phyloP scores from a whole-genome alignment of 2,329 filamentous ascomycete species.

The Clonostachys chloroleuca region DNA sequence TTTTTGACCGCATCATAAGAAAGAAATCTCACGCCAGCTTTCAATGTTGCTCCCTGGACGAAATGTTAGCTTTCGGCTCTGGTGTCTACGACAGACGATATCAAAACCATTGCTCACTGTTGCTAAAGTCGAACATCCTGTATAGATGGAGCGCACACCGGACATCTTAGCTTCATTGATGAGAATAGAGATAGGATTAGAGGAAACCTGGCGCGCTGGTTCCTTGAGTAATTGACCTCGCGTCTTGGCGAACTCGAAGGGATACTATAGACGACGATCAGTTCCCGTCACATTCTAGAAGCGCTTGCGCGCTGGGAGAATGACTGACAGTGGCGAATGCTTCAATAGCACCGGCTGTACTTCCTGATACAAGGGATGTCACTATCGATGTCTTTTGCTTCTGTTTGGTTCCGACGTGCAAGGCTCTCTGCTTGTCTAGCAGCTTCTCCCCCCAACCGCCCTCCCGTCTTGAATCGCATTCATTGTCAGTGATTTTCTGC shows the following conservation, averaged over 20 bases:
- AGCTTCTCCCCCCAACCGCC: no score
- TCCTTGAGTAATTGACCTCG: slow-evolving; percentile 47
- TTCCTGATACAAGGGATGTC: slow-evolving; percentile 44
- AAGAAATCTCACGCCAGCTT: slow-evolving; percentile 63
- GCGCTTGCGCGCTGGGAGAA: no score
- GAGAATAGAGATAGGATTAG: slow-evolving; percentile 56
- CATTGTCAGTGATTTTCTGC: no score
- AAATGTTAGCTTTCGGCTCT: no score
- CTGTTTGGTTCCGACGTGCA: no score
- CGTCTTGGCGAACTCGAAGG: slow-evolving; percentile 66
- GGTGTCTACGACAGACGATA: no score
- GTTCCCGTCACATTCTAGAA: background rate
- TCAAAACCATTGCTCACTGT: no score
- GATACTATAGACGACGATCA: slow-evolving; percentile 35
- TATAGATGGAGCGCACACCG: slow-evolving; percentile 55
- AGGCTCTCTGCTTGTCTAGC: no score
- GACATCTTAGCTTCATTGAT: slow-evolving; percentile 48
- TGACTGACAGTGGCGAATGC: slow-evolving; percentile 36
- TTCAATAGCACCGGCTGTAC: slow-evolving; percentile 47
- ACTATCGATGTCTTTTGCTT: slow-evolving; percentile 23
- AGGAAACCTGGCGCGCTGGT: slow-evolving; percentile 11
- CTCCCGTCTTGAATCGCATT: no score
- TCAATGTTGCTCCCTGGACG: slow-evolving; percentile 48
- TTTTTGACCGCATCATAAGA: slow-evolving; percentile 63
- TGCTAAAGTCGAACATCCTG: slow-evolving; percentile 56